These are phyloP conservation scores for Starmerella bacillaris DNA, from an alignment of 805 yeast species.

Conservation along the genomic window DNA sequence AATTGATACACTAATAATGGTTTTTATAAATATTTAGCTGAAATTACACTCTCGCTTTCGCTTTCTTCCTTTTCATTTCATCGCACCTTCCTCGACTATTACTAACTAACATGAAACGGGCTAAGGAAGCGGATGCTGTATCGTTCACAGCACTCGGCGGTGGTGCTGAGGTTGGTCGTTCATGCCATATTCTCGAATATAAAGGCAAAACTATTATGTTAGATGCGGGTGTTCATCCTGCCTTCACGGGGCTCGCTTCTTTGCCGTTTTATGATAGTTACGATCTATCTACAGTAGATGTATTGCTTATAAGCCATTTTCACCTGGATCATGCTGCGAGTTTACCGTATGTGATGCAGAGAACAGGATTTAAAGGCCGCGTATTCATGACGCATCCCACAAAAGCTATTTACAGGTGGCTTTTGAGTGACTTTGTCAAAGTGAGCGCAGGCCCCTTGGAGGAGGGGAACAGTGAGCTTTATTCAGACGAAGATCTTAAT, in stretches of 20 bases:
- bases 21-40: too few relatives aligned
- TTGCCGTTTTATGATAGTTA: constrained; percentile 91
- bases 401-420: constrained; percentile 93
- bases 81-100: too few relatives aligned
- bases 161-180: constrained; percentile 94
- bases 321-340: constrained; percentile 98
- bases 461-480: constrained; percentile 29
- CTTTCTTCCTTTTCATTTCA: too few relatives aligned
- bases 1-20: too few relatives aligned
- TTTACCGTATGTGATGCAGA: constrained; percentile 93
- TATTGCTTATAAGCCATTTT: constrained; percentile 78
- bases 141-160: constrained; percentile 87
- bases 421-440: constrained; percentile 79
- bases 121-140: constrained; percentile 25
- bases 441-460: constrained; percentile 39
- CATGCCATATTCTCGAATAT: constrained; percentile 81
- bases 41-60: too few relatives aligned
- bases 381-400: constrained; percentile 99
- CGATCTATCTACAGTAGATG: constrained; percentile 73
- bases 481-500: constrained; percentile 77
- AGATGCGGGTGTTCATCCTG: constrained; percentile 98
- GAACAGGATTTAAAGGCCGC: constrained; percentile 82
- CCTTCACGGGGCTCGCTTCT: constrained; percentile 71
- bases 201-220: constrained; percentile 91
- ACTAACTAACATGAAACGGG: constrained; percentile 16